A percentile compares a stretch with the other conserved stretches of the same genome.
Evolutionary conservation across 345 rosid genomes (phyloP).

Genomic region (Combretum micranthum): DNA sequence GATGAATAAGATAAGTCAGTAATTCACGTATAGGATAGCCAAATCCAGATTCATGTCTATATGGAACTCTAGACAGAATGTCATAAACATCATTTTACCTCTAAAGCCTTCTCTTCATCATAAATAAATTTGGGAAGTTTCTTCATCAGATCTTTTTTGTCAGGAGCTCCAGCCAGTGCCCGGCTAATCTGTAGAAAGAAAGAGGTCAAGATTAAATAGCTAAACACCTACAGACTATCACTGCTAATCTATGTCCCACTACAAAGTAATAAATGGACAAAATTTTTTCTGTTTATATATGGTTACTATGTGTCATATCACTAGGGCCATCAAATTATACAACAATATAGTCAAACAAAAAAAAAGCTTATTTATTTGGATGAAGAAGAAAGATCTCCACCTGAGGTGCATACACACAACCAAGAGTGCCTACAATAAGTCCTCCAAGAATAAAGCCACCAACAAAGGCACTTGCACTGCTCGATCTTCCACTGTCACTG

Average conservation of each 20-base stretch:
- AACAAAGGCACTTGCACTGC: conserved; percentile 54
- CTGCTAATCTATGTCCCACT: no score
- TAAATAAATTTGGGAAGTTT: conserved; percentile 94
- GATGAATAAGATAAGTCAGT: no score
- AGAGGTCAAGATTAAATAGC: not conserved
- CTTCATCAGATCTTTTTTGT: conserved; percentile 84
- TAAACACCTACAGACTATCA: no score
- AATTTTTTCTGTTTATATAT: no score
- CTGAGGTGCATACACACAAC: conserved; percentile 96
- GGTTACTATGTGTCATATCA: no score
- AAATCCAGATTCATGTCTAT: no score
- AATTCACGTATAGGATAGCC: no score
- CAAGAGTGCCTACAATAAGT: conserved; percentile 80
- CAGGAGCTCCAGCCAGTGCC: conserved; percentile 62
- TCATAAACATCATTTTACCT: conserved; percentile 47
- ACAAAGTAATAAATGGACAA: no score
- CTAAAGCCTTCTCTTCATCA: conserved; percentile 90
- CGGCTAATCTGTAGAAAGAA: conserved; percentile 55
- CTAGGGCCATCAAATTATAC: no score
- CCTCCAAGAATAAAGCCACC: conserved; percentile 95
- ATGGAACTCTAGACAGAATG: not conserved
- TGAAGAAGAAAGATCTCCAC: conserved; percentile 23
- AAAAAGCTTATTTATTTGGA: not conserved
- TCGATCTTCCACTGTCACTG: conserved; percentile 63
- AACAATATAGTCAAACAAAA: not conserved